Evolutionary conservation across 768 basidiomycete genomes (phyloP).

Genomic region (Dacryopinax spathularia): DNA sequence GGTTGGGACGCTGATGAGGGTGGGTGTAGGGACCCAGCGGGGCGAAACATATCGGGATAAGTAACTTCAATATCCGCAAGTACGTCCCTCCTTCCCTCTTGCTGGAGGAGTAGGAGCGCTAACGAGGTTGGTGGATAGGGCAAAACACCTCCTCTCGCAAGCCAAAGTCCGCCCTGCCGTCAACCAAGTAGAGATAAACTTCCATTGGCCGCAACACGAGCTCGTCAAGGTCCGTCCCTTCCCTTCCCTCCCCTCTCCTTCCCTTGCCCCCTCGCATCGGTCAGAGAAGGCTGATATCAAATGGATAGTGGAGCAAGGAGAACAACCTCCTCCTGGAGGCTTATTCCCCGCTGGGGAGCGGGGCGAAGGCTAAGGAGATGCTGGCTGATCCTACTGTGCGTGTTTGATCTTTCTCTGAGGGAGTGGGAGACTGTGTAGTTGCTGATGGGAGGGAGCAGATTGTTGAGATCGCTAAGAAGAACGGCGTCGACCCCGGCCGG

Average conservation of each 20-base stretch:
- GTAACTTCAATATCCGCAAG: conserved; percentile 48
- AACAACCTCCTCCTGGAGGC: conserved; percentile 53
- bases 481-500: conserved; percentile 60
- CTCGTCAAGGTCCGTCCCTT: conserved; percentile 27
- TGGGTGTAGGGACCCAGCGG: background rate
- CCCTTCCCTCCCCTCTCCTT: too few species aligned
- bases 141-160: conserved; percentile 50
- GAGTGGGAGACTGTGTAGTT: too few species aligned
- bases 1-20: background rate
- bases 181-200: conserved; percentile 69
- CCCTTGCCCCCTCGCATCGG: too few species aligned
- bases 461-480: conserved; percentile 41
- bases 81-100: conserved; percentile 4
- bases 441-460: conserved; percentile 24
- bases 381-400: conserved; percentile 37
- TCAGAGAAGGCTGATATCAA: too few species aligned
- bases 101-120: background rate
- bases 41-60: background rate
- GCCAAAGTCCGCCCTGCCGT: conserved; percentile 49
- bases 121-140: background rate
- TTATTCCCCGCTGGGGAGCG: conserved; percentile 62
- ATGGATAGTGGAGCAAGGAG: conserved; percentile 49
- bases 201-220: conserved; percentile 63
- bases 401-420: background rate
- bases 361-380: conserved; percentile 40